These are phyloP conservation scores for Rhizoctonia solani DNA, from an alignment of 1,284 basidiomycete genomes.

Conservation along the genomic window DNA sequence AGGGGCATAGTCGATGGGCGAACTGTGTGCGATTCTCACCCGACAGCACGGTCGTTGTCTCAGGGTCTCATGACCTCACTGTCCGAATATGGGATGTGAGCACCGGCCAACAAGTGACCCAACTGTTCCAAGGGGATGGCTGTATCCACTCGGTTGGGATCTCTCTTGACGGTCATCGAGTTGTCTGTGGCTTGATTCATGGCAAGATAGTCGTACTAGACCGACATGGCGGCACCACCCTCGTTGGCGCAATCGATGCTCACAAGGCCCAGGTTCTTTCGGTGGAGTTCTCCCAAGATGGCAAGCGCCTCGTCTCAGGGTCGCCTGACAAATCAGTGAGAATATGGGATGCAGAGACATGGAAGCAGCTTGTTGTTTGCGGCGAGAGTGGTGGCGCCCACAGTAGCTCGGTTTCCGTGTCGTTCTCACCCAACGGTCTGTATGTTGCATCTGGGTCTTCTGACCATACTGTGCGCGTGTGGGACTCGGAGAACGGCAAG, in stretches of 20 bases:
- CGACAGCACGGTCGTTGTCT: background rate
- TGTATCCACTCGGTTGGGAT: background rate
- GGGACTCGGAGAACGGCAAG: background rate
- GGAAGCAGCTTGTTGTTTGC: background rate
- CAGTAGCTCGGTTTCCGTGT: background rate
- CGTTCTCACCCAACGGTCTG: background rate
- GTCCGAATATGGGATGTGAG: background rate
- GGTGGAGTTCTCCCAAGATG: background rate
- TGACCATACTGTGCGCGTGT: background rate
- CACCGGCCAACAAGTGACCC: background rate
- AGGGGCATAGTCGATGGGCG: background rate
- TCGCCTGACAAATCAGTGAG: background rate
- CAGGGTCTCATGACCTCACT: conserved; percentile 2
- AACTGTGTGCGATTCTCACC: background rate
- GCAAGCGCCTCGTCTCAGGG: conserved; percentile 1
- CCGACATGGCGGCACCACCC: too few relatives aligned
- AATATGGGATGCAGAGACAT: background rate
- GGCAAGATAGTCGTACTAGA: background rate
- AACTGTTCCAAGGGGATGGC: background rate
- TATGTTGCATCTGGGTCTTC: background rate
- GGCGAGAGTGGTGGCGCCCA: background rate
- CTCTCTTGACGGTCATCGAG: conserved; percentile 12
- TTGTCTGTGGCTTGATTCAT: conserved; percentile 13
- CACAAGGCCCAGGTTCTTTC: too few relatives aligned
- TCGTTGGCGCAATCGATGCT: too few relatives aligned